Evolutionary conservation across 2,329 filamentous ascomycete genomes (phyloP), one percentile per base, ranked within the genome.

Genomic region (Juglanconis juglandina): DNA sequence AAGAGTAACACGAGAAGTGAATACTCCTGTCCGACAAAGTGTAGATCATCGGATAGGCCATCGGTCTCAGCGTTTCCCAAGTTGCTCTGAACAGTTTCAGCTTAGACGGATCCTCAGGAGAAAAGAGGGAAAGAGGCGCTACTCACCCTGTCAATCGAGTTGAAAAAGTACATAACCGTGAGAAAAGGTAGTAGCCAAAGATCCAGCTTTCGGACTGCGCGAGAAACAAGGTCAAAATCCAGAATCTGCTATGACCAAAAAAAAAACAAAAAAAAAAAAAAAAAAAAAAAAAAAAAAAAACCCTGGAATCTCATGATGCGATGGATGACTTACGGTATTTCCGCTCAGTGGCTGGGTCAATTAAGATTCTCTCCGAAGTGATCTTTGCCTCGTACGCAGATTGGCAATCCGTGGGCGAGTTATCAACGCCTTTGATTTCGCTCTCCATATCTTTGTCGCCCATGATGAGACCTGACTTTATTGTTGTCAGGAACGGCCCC

Each of bases 31-130:
- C 75, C 77, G 0, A 66, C 74, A 60, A 77, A 80, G 58, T 64
- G 71, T 53, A 74, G 69, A 52, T 81, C 79, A 1, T 41, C 11
- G 3, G 56, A 39, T 35, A 62, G 46, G 7, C 78, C 78, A 57
- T 81, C 78, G 0, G 80, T 82, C 62, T 82, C 79, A 0, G 81
- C 78, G 55, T 80, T 81, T 33, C 77, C 76, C 2, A 83, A 68
- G 58, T 82, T 82, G 42, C 75, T 65, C 35, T 14, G 9, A n/a
- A 2, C 3, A 13, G 9, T 11, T 11, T 65, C 64, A 34, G 63
- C 68, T 66, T 51, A 71, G 66, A 44, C 72, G 72, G 60, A 74
- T 76, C 74, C 5, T 57, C 48, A 53, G 53, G 46, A 4, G 14
- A 2, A 3, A 17, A 5, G 3, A 1, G 9, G 6, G 3, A 8